Conservation (phyloP, 176 grass and related monocot genomes). For the Carex myosuroides region DNA sequence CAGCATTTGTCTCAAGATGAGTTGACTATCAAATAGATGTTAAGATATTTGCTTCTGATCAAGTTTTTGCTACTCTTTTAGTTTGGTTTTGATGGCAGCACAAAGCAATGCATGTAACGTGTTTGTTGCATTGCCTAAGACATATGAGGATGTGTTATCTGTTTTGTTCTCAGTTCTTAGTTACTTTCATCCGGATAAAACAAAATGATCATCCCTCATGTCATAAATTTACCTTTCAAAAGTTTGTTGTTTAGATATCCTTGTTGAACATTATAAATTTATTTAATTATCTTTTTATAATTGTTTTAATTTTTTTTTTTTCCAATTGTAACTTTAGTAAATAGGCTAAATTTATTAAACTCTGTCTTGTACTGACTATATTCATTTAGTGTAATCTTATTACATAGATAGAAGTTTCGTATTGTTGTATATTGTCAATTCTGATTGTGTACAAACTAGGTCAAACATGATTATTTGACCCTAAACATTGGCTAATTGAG, state of each 20-base stretch:
- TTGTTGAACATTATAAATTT: too few relatives aligned
- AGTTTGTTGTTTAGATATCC: slow-evolving; percentile 24
- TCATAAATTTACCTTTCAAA: slow-evolving; percentile 43
- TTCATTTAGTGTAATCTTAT: neutral
- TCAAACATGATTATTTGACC: neutral
- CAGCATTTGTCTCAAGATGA: too few relatives aligned
- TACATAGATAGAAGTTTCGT: neutral
- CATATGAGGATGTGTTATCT: slow-evolving; percentile 35
- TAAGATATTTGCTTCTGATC: too few relatives aligned
- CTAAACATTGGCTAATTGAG: neutral
- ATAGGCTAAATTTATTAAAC: neutral
- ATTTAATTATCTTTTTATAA: too few relatives aligned
- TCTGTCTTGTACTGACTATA: neutral
- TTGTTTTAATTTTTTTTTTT: too few relatives aligned
- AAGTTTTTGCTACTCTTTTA: too few relatives aligned
- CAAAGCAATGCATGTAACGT: slow-evolving; percentile 4
- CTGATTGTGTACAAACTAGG: neutral
- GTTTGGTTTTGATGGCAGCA: too few relatives aligned
- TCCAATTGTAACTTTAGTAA: neutral
- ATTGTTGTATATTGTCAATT: neutral
- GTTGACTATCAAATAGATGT: too few relatives aligned
- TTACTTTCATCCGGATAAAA: neutral
- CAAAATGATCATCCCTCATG: slow-evolving; percentile 40
- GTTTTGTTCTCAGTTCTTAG: slow-evolving; percentile 42
- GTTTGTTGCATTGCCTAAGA: slow-evolving; percentile 46